A percentile compares a stretch with the other conserved stretches of the same genome.
These are phyloP conservation scores for Tetrapisispora namnaoensis DNA, from an alignment of 805 yeast species.

Conservation along the genomic window DNA sequence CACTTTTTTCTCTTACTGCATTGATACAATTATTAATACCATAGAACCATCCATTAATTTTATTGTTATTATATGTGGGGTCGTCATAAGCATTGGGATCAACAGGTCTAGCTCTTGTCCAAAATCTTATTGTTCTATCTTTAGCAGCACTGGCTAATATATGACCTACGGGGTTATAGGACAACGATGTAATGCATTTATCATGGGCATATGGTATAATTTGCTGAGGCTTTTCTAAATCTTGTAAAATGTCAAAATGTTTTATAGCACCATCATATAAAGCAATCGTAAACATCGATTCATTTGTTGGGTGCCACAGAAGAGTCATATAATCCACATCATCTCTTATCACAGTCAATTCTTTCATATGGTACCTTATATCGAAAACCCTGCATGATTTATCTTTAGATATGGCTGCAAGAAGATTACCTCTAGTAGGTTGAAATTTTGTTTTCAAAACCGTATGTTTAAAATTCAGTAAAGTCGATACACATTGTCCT, in stretches of 20 bases:
- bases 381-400: slow-evolving; percentile 83
- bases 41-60: slow-evolving; percentile 47
- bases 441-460: slow-evolving; percentile 82
- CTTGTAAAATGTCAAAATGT: slow-evolving; percentile 48
- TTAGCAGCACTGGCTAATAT: slow-evolving; percentile 85
- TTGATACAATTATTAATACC: slow-evolving; percentile 33
- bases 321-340: slow-evolving; percentile 79
- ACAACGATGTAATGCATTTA: slow-evolving; percentile 79
- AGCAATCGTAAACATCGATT: slow-evolving; percentile 71
- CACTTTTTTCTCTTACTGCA: slow-evolving; percentile 28
- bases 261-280: slow-evolving; percentile 81
- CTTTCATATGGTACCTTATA: slow-evolving; percentile 66
- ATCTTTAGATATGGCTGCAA: slow-evolving; percentile 86
- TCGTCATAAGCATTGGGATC: slow-evolving; percentile 78
- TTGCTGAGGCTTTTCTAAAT: slow-evolving; percentile 37
- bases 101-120: slow-evolving; percentile 89
- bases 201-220: slow-evolving; percentile 88
- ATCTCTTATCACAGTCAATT: slow-evolving; percentile 61
- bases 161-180: slow-evolving; percentile 93
- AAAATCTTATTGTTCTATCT: slow-evolving; percentile 84
- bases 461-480: slow-evolving; percentile 90
- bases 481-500: slow-evolving; percentile 61
- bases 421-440: slow-evolving; percentile 59
- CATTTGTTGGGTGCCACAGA: slow-evolving; percentile 88
- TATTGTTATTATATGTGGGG: slow-evolving; percentile 63